Base-by-base conservation (phyloP, 2,329 filamentous ascomycete genomes). In the Fusarium pilosicola region DNA sequence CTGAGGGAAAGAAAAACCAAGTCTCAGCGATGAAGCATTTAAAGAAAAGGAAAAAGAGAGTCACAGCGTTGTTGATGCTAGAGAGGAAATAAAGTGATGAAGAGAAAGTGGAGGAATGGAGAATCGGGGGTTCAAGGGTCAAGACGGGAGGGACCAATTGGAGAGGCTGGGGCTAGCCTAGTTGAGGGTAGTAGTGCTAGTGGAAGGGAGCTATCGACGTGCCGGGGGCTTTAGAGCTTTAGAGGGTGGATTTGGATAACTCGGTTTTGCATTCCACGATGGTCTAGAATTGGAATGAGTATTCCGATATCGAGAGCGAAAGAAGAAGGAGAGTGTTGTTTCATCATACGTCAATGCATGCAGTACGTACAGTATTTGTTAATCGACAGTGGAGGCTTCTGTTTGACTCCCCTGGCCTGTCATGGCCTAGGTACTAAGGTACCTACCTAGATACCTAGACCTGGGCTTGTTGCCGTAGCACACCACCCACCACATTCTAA, bases 91-190 rank as follows among this genome's bases (percentile, higher is more conserved):
- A 49, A 44, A 52, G 56, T 39, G 58, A 70, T 41, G 48, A 71
- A 67, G 30, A 65, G 66, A 70, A 60, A 70, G 67, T 70, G 59
- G 66, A 65, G 48, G 59, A 44, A 67, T 71, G 48, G 61, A 32
- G 48, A 48, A 26, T 70, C 30, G 41, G 45, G 45, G 17, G 36
- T 38, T n/a, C 26, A 60, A 54, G 67, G 62, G 46, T 38, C 34
- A 18, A 20, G n/a, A 9, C 11, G 26, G 32, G 18, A 22, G 13
- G 36, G 24, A 26, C 70, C 70, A 74, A 71, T 73, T 22, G 42
- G 36, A 61, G 18, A 18, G 30, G 11, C 9, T 11, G 10, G 7
- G 22, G n/a, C 67, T 71, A 71, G 41, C 61, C 38, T 4, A 30
- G 38, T 24, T 36, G 24, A 42, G 61, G 34, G 28, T 55, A 61